phyloP scores from a whole-genome alignment of 352 stramenopile species.

The Discostella stelligera region DNA sequence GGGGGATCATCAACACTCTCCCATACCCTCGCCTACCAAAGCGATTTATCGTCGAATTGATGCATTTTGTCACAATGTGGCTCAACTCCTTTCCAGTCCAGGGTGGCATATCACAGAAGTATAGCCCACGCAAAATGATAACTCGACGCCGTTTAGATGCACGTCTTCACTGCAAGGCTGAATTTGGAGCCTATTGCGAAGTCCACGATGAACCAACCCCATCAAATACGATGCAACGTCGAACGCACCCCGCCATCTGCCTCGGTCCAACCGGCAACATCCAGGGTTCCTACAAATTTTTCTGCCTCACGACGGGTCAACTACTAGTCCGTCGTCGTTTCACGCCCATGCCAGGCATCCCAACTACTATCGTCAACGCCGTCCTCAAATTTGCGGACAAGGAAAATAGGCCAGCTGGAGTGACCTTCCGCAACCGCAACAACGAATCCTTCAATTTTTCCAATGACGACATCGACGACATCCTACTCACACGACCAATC shows the following conservation, averaged over 20 bases:
- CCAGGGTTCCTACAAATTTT: constrained; percentile 18
- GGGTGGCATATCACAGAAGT: constrained; percentile 16
- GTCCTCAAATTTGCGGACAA: background rate
- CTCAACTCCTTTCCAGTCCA: constrained; percentile 1
- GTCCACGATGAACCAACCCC: constrained; percentile 43
- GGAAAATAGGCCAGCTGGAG: background rate
- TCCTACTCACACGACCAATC: no score
- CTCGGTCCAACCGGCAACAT: constrained; percentile 46
- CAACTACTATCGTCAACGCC: background rate
- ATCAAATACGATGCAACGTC: constrained; percentile 23
- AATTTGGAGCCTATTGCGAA: constrained; percentile 56
- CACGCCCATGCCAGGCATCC: constrained; percentile 1
- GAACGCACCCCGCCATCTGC: constrained; percentile 36
- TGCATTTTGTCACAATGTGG: constrained; percentile 5
- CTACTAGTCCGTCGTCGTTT: background rate
- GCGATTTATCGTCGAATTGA: constrained; percentile 35
- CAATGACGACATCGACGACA: no score
- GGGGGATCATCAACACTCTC: constrained; percentile 27
- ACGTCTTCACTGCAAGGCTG: constrained; percentile 31
- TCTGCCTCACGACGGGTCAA: background rate
- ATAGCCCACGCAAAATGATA: constrained; percentile 37
- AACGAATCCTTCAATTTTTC: background rate
- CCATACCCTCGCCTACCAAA: constrained; percentile 30
- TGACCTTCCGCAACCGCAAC: background rate
- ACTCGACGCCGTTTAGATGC: constrained; percentile 26